Percentiles rank a stretch among this genome's conserved stretches.
These are phyloP conservation scores for Speleostelium caveatum DNA, from an alignment of 78 protist genomes.

Conservation along the genomic window DNA sequence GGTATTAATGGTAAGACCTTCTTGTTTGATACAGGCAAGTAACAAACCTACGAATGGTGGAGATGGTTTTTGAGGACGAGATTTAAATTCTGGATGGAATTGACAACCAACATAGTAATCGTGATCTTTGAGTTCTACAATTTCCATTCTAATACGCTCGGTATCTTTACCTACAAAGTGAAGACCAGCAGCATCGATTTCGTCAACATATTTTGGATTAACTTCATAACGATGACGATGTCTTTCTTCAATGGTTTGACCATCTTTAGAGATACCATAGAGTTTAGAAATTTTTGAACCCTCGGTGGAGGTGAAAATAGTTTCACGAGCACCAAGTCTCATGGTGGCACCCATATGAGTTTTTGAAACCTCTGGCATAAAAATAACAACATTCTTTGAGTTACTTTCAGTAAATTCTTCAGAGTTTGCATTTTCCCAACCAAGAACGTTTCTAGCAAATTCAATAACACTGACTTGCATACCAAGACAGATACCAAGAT, in stretches of 20 bases:
- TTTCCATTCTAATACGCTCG: slow-evolving; percentile 80
- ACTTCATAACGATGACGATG: slow-evolving; percentile 98
- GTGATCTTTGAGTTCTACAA: slow-evolving; percentile 86
- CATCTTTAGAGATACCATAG: slow-evolving; percentile 71
- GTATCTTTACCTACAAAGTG: slow-evolving; percentile 70
- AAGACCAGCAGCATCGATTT: slow-evolving; percentile 74
- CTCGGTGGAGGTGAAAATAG: slow-evolving; percentile 72
- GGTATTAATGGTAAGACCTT: too few species aligned
- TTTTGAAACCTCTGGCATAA: slow-evolving; percentile 95
- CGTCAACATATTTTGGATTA: slow-evolving; percentile 88
- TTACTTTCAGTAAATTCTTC: slow-evolving; percentile 71
- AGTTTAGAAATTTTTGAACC: slow-evolving; percentile 67
- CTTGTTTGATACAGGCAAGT: slow-evolving; percentile 74
- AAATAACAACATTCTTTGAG: slow-evolving; percentile 81
- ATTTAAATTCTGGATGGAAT: slow-evolving; percentile 98
- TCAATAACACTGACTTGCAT: slow-evolving; percentile 97
- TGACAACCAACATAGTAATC: slow-evolving; percentile 93
- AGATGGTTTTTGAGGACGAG: slow-evolving; percentile 93
- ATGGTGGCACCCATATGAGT: slow-evolving; percentile 98
- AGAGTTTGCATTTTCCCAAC: slow-evolving; percentile 85
- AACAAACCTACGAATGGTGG: slow-evolving; percentile 95
- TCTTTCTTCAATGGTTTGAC: slow-evolving; percentile 92
- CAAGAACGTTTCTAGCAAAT: slow-evolving; percentile 84
- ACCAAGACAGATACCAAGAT: slow-evolving; percentile 97
- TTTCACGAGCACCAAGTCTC: slow-evolving; percentile 95